Percentiles rank a stretch among this genome's conserved stretches.
Conservation (phyloP, 2,329 filamentous ascomycete genomes). For the Trichoderma brevicompactum region DNA sequence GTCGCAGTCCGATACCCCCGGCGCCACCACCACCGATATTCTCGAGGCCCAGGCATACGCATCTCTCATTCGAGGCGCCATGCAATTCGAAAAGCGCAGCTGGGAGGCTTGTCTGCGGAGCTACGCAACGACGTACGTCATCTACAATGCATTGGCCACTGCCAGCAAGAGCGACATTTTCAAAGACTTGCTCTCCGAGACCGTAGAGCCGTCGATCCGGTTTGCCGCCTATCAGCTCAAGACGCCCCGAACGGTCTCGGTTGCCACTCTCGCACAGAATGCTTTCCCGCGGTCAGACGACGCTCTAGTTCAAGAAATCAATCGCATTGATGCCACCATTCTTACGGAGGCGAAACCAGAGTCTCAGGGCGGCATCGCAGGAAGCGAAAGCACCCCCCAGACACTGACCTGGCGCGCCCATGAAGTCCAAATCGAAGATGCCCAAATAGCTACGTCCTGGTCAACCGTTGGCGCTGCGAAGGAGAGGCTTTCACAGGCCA, state of each 20-base stretch:
- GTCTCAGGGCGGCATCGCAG: slow-evolving; percentile 54
- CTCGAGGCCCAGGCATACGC: slow-evolving; percentile 88
- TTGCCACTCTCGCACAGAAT: slow-evolving; percentile 76
- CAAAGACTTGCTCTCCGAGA: slow-evolving; percentile 83
- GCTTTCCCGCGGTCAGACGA: slow-evolving; percentile 72
- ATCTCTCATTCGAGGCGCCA: slow-evolving; percentile 73
- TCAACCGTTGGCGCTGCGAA: slow-evolving; percentile 66
- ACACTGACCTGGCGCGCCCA: slow-evolving; percentile 85
- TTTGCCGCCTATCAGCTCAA: slow-evolving; percentile 94
- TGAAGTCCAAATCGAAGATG: slow-evolving; percentile 88
- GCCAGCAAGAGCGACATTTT: slow-evolving; percentile 70
- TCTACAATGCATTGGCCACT: slow-evolving; percentile 77
- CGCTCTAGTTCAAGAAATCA: slow-evolving; percentile 67
- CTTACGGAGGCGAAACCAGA: slow-evolving; percentile 60
- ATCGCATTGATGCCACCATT: slow-evolving; percentile 69
- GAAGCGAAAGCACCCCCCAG: slow-evolving; percentile 64
- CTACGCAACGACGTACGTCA: slow-evolving; percentile 77
- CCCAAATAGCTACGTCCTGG: slow-evolving; percentile 84
- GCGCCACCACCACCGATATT: slow-evolving; percentile 70
- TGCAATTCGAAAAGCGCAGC: slow-evolving; percentile 82
- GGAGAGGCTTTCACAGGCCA: slow-evolving; percentile 52
- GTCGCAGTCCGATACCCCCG: slow-evolving; percentile 63
- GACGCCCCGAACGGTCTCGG: slow-evolving; percentile 81
- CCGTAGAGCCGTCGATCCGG: slow-evolving; percentile 89
- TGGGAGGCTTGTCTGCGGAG: slow-evolving; percentile 79